phyloP scores from a whole-genome alignment of 2,329 filamentous ascomycete genomes.

The Penicillium sp. region DNA sequence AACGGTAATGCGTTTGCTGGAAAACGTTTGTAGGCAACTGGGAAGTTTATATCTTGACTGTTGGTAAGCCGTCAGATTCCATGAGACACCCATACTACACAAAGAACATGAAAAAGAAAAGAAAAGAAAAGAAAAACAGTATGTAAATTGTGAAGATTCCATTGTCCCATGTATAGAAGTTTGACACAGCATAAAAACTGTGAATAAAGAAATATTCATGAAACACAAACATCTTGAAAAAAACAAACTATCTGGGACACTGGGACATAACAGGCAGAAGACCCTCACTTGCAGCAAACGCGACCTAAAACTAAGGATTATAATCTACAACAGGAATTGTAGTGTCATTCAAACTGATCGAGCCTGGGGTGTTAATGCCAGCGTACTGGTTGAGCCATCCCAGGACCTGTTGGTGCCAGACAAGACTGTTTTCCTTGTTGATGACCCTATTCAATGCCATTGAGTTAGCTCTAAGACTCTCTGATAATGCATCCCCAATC shows the following conservation, averaged over 20 bases:
- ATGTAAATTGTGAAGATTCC: not conserved
- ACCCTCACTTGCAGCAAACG: not conserved
- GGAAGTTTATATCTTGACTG: not conserved
- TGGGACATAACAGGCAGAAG: not conserved
- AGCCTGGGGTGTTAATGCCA: conserved; percentile 33
- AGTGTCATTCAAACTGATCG: conserved; percentile 37
- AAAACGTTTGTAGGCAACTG: not conserved
- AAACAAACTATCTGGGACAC: not conserved
- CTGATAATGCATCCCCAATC: not conserved
- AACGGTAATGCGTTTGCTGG: not conserved
- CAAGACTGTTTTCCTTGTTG: conserved; percentile 81
- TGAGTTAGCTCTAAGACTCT: not conserved
- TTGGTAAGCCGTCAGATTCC: no score
- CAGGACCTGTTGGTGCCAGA: conserved; percentile 83
- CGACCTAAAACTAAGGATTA: conserved; percentile 17
- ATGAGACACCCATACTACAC: not conserved
- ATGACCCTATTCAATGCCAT: conserved; percentile 59
- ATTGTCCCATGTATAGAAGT: not conserved
- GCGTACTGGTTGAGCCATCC: conserved; percentile 65
- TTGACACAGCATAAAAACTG: not conserved
- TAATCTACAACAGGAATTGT: conserved; percentile 35
- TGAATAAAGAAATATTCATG: not conserved
- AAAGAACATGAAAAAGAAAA: not conserved
- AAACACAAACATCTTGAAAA: not conserved
- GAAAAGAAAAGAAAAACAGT: no score